Conservation (phyloP, 306 rosid species). For the Cucurbita pepo region DNA sequence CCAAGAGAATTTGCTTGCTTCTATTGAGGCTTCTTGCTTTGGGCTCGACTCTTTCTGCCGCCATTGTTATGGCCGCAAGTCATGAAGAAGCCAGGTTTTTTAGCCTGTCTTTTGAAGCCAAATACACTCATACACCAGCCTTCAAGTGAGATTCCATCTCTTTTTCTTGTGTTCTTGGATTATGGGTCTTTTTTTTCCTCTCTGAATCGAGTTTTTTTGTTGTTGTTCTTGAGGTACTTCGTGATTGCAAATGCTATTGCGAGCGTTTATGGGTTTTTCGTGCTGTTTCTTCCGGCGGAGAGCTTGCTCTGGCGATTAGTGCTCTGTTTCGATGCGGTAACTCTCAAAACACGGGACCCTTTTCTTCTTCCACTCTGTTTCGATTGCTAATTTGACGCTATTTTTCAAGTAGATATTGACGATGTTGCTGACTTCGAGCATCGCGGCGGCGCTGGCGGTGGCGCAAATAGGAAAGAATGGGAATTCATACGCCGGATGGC, state of each 20-base stretch:
- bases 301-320: conserved; percentile 69
- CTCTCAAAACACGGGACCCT: neutral
- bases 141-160: conserved; percentile 31
- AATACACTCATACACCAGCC: conserved; percentile 48
- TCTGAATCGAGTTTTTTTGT: neutral
- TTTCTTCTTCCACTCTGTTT: neutral
- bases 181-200: neutral
- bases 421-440: conserved; percentile 39
- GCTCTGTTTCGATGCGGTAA: conserved; percentile 57
- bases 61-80: conserved; percentile 66
- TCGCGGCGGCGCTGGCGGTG: conserved; percentile 57
- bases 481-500: conserved; percentile 56
- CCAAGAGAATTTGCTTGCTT: conserved; percentile 30
- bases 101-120: conserved; percentile 38
- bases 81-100: conserved; percentile 30
- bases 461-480: conserved; percentile 71
- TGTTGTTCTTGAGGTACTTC: conserved; percentile 37
- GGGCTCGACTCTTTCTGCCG: conserved; percentile 49
- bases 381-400: no score
- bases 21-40: conserved; percentile 47
- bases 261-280: conserved; percentile 52
- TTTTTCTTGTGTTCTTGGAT: neutral
- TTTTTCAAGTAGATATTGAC: conserved; percentile 20
- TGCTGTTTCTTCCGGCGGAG: conserved; percentile 50
- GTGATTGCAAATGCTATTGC: conserved; percentile 47